Base-by-base conservation (phyloP, 805 yeast species). In the Myxozyma melibiosi region DNA sequence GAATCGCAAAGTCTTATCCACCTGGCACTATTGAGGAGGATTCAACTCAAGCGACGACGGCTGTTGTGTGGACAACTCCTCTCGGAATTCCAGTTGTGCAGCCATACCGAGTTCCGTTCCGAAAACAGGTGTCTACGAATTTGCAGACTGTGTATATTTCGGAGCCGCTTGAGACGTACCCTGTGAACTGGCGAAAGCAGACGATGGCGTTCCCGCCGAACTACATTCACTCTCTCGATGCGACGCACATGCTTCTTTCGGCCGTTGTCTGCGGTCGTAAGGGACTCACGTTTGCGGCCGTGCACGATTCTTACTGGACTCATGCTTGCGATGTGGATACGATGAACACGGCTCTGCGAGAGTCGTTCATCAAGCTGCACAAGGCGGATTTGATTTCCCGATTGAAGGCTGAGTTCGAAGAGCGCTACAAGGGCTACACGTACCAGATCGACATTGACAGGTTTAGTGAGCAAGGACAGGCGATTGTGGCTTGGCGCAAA, bases 51-150 rank as follows among this genome's bases (percentile, higher is more conserved):
- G 85, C 86, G 3, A 81, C 89, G 80, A 83, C 96, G 0, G 83
- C 96, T 3, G 97, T 94, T 6, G 90, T 94, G 65, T 94, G 99
- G 99, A 94, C 99, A 0, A 86, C 98, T 0, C 98, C 99, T 0
- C 73, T 92, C 38, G 96, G 97, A 2, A 76, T 94, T 60, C 97
- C 98, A 1, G 90, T 96, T 69, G 99, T 94, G 18, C 99, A 94
- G 71, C 99, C 99, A 1, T 94, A 94, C 70, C 80, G 99, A 65
- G 80, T 84, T 28, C 74, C 78, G 43, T 81, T 81, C 64, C 82
- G 80, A 61, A 84, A 79, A 64, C 84, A 84, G 60, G 82, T 94
- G 8, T 71, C 76, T n/a, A 92, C 99, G 0, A 86, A 86, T 64
- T 74, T 94, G 62, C 99, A 94, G 71, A 86, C 91, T 1, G 86